Conservation (phyloP, 257 asterid species). For the Avicennia marina region DNA sequence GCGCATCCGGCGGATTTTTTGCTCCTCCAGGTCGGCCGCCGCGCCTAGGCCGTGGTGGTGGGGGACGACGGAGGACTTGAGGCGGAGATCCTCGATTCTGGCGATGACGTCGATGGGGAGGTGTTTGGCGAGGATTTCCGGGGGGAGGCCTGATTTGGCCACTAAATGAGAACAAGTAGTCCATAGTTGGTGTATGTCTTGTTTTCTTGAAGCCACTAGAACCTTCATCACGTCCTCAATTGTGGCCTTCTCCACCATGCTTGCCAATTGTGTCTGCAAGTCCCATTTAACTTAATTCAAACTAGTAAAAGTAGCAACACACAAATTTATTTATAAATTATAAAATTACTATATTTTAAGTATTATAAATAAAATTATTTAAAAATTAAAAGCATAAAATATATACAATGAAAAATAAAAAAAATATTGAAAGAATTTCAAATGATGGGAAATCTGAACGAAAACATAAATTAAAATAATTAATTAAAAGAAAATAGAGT, state of each 20-base stretch:
- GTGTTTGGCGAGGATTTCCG: constrained; percentile 78
- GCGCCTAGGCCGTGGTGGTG: constrained; percentile 14
- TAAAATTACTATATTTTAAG: too few relatives aligned
- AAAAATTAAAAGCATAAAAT: too few relatives aligned
- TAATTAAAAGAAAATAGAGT: too few relatives aligned
- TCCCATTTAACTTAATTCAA: too few relatives aligned
- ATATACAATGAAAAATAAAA: too few relatives aligned
- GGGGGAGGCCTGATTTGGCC: constrained; percentile 90
- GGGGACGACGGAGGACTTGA: constrained; percentile 56
- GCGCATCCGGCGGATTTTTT: constrained; percentile 56
- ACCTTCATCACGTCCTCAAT: constrained; percentile 96
- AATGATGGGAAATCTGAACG: too few relatives aligned
- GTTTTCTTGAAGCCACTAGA: constrained; percentile 79
- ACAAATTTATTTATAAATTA: too few relatives aligned
- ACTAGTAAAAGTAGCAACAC: too few relatives aligned
- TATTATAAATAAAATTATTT: too few relatives aligned
- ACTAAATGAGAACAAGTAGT: constrained; percentile 84
- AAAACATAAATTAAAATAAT: too few relatives aligned
- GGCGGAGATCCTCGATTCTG: constrained; percentile 83
- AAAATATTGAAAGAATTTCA: too few relatives aligned
- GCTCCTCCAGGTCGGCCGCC: constrained; percentile 58
- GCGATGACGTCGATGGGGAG: constrained; percentile 86
- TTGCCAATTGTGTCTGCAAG: constrained; percentile 84
- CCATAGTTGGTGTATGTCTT: constrained; percentile 88
- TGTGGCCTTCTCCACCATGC: constrained; percentile 90